phyloP scores from a whole-genome alignment of 2,329 filamentous ascomycete species.

The Talaromyces rugulosus region DNA sequence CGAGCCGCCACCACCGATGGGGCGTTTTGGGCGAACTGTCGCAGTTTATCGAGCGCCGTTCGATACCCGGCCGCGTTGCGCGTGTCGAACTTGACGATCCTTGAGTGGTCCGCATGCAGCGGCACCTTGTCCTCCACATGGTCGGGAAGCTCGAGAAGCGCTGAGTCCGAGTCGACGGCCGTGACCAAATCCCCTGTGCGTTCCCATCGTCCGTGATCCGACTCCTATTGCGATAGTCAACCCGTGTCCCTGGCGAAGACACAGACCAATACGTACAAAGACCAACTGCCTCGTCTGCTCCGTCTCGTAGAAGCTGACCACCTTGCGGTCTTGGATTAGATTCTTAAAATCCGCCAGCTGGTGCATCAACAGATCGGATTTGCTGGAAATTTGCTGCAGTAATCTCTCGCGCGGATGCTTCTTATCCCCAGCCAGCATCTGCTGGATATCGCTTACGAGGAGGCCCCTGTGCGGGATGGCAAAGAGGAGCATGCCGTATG shows the following conservation, averaged over 20 bases:
- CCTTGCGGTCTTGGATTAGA: no score
- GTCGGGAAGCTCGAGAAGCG: conserved; percentile 12
- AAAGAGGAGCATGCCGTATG: conserved; percentile 17
- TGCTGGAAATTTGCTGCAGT: not conserved
- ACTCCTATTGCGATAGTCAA: no score
- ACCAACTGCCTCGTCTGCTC: no score
- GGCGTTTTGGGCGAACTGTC: not conserved
- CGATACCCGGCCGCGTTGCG: not conserved
- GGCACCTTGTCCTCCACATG: conserved; percentile 13
- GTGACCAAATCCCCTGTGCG: not conserved
- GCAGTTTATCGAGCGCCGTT: not conserved
- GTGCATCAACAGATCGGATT: no score
- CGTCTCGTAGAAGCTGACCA: no score
- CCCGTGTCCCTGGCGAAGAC: no score
- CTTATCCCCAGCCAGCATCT: conserved; percentile 13
- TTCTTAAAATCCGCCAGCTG: no score
- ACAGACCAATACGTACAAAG: no score
- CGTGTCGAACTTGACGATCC: conserved; percentile 11
- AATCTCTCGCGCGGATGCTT: not conserved
- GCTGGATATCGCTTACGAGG: conserved; percentile 20
- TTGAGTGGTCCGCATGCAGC: conserved; percentile 11
- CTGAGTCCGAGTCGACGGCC: not conserved
- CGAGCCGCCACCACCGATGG: not conserved
- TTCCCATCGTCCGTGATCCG: not conserved
- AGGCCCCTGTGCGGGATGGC: conserved; percentile 21